Evolutionary conservation across 768 basidiomycete species (phyloP), one percentile per base, ranked within the genome.

Genomic region (Agaricus subrufescens): DNA sequence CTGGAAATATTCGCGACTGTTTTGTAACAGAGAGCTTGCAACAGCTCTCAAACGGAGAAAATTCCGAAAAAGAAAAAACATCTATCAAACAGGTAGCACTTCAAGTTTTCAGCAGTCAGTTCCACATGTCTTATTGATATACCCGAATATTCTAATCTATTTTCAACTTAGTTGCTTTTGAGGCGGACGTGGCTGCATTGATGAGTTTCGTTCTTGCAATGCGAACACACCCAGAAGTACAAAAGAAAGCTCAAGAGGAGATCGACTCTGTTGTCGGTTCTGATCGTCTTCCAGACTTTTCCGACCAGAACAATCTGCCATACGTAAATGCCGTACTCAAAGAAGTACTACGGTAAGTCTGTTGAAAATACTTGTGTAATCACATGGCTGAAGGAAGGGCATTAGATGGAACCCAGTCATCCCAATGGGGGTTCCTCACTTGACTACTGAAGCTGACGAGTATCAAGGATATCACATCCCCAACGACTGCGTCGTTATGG

Each of bases 241-340:
- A 60, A 27, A 29, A 27, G 29, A 66, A 61, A 48, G 62, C 63
- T n/a, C 63, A 57, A 62, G 40, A 46, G 48, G 62, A 73, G 46
- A 52, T 73, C 1, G 69, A 70, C 46, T 34, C 53, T 2, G 46
- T 65, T 2, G 27, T 68, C 26, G 57, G 50, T 1, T n/a, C 54
- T 29, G 53, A 61, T 10, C 56, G 61, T 3, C 53, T 69, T 9
- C 67, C 66, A n/a, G 54, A 57, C 23, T 66, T 68, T 37, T 57
- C 55, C 3, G 67, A 69, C 34, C 31, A 54, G 38, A 42, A 52
- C 1, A 57, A 59, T 2, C 38, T 65, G 4, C 65, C 66, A 0
- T 68, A 69, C 49, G 52, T 64, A 30, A 39, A 58, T 2, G 67
- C 67, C 10, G 50, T 65, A 4, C 43, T 65, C 12, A 66, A 61